Percentiles rank a stretch among this genome's conserved stretches.
Conservation (phyloP, 2,329 filamentous ascomycete species). For the Hymenoscyphus salicellus region DNA sequence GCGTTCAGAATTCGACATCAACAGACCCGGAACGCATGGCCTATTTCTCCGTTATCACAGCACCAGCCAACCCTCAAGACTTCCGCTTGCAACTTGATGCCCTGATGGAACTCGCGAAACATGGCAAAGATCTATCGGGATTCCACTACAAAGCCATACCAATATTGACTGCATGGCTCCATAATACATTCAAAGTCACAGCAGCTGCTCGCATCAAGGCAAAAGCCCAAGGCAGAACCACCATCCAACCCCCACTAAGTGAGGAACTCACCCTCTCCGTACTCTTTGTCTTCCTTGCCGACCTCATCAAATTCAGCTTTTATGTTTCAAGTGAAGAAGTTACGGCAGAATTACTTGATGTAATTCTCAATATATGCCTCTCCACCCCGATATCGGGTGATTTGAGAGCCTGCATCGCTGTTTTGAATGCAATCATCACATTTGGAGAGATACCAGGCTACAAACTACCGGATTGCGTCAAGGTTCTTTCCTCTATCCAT, state of each 20-base stretch:
- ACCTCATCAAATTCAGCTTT: slow-evolving; percentile 74
- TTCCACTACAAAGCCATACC: slow-evolving; percentile 67
- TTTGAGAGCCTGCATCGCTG: slow-evolving; percentile 62
- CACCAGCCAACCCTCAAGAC: slow-evolving; percentile 56
- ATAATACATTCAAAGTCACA: slow-evolving; percentile 52
- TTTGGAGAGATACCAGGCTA: slow-evolving; percentile 65
- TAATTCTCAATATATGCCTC: slow-evolving; percentile 64
- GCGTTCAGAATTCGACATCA: slow-evolving; percentile 58
- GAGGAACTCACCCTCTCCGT: slow-evolving; percentile 62
- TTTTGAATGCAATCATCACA: slow-evolving; percentile 69
- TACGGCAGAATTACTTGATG: slow-evolving; percentile 58
- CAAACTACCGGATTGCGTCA: slow-evolving; percentile 63
- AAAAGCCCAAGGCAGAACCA: slow-evolving; percentile 40
- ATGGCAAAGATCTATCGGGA: slow-evolving; percentile 60
- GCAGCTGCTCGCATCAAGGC: slow-evolving; percentile 51
- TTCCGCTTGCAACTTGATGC: slow-evolving; percentile 65
- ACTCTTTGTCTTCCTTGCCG: slow-evolving; percentile 63
- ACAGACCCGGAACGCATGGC: slow-evolving; percentile 66
- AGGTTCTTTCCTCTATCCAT: slow-evolving; percentile 70
- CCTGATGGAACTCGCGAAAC: slow-evolving; percentile 58
- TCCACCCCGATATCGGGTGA: slow-evolving; percentile 64
- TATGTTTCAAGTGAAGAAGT: slow-evolving; percentile 63
- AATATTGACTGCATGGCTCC: slow-evolving; percentile 59
- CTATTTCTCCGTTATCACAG: slow-evolving; percentile 62
- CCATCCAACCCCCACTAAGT: slow-evolving; percentile 33